Evolutionary conservation across 768 basidiomycete species (phyloP).

Genomic region (Floccularia luteovirens): DNA sequence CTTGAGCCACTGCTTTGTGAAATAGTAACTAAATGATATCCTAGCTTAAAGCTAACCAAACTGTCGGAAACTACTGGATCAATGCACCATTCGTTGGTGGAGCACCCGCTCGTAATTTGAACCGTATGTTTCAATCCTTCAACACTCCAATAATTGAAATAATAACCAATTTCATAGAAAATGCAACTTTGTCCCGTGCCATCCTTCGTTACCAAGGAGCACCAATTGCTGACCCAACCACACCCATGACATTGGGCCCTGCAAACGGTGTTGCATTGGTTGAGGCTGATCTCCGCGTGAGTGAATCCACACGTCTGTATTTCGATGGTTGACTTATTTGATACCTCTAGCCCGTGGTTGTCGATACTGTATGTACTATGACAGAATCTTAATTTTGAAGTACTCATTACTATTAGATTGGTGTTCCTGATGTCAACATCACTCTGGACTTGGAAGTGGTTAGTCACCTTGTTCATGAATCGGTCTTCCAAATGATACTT

Average conservation of each 20-base stretch:
- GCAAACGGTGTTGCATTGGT: slow-evolving; percentile 14
- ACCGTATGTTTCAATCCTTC: slow-evolving; percentile 14
- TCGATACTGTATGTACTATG: neutral
- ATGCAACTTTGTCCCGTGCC: slow-evolving; percentile 15
- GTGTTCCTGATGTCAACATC: no score
- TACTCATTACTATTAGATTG: neutral
- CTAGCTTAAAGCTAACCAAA: slow-evolving; percentile 30
- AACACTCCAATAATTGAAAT: neutral
- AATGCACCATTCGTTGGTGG: slow-evolving; percentile 25
- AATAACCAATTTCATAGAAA: slow-evolving; percentile 1
- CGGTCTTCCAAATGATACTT: neutral
- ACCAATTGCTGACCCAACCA: slow-evolving; percentile 20
- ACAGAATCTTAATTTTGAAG: neutral
- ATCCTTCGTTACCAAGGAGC: slow-evolving; percentile 33
- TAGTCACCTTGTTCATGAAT: neutral
- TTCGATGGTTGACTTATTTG: slow-evolving; percentile 1
- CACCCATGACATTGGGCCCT: slow-evolving; percentile 8
- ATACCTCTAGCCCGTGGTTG: neutral
- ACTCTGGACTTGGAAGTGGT: slow-evolving; percentile 7
- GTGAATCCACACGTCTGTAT: neutral
- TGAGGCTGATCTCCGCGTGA: slow-evolving; percentile 11
- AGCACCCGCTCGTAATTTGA: slow-evolving; percentile 18
- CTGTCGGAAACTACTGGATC: slow-evolving; percentile 40
- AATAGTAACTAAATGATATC: slow-evolving; percentile 2
- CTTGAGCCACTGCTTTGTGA: neutral